Percentiles rank a stretch among this genome's conserved stretches.
Conservation (phyloP, 129 eudicot genomes). For the Flaveria robusta region DNA sequence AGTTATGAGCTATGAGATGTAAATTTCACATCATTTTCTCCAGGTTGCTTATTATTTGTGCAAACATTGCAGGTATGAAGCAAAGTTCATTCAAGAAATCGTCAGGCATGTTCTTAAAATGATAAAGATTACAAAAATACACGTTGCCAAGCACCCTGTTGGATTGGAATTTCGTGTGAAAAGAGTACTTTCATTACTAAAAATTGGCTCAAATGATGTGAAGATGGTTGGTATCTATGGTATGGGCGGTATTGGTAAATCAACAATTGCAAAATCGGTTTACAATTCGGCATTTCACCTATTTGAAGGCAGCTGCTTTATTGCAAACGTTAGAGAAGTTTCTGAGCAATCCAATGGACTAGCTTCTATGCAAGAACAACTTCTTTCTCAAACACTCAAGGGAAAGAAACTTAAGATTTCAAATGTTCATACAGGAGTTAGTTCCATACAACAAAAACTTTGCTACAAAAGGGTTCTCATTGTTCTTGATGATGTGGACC, state of each 20-base stretch:
- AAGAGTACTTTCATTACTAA: neutral
- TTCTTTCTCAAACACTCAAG: constrained; percentile 21
- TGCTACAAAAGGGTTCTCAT: constrained; percentile 28
- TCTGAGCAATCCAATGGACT: constrained; percentile 23
- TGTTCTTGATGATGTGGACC: constrained; percentile 31
- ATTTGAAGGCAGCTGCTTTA: constrained; percentile 28
- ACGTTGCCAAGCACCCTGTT: constrained; percentile 27
- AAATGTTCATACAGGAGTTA: constrained; percentile 17
- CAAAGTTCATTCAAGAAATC: constrained; percentile 30
- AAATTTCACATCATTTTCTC: neutral
- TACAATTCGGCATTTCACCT: neutral
- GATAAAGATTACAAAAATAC: constrained; percentile 8
- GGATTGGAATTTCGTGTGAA: constrained; percentile 23
- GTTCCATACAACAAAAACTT: constrained; percentile 3
- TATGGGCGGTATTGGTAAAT: constrained; percentile 34
- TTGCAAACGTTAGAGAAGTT: constrained; percentile 26
- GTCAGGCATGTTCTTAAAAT: constrained; percentile 22
- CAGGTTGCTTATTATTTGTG: neutral
- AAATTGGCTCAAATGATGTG: constrained; percentile 26
- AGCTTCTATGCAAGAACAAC: constrained; percentile 30
- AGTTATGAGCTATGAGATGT: neutral
- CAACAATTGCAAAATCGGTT: constrained; percentile 22
- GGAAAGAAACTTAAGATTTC: constrained; percentile 9
- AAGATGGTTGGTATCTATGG: constrained; percentile 24
- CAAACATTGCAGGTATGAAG: constrained; percentile 30